Evolutionary conservation across 208 protist genomes (phyloP), one percentile per base, ranked within the genome.

Genomic region (Trypanosoma brucei): DNA sequence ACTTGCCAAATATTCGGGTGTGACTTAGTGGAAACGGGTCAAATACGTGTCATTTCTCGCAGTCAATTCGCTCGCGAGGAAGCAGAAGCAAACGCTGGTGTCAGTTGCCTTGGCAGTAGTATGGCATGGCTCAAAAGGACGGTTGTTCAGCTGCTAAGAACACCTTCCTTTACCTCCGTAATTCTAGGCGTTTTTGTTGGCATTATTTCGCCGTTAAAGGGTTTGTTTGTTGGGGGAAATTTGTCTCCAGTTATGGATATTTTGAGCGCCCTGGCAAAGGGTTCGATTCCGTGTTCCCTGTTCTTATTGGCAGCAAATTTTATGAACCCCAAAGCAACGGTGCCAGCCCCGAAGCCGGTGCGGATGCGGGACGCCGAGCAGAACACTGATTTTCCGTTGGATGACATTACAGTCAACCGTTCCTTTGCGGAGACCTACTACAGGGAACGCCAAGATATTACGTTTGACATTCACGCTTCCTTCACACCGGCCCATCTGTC

Each of bases 251-350:
- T 91, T 30, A 88, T 82, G 73, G 80, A 88, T 44, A 68, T 78
- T 22, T 71, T 85, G 30, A 59, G 55, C 33, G 60, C 91, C 3
- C 53, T 94, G 1, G 73, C 76, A 42, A 66, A 81, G 33, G 84
- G 84, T 30, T 83, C 72, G 34, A 84, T 94, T 40, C 88, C 88
- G 14, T 55, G 76, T 33, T 82, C 84, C n/a, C 67, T 94, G 64
- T 72, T 94, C 59, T 71, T 94, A 63, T 70, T 94, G 42, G 88
- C 84, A 22, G 60, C 78, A 2, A 89, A 88, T 65, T 72, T 94
- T 1, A 70, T 74, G 33, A 76, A 75, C 33, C 75, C 76, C 7
- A n/a, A 59, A 48, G 38, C 33, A 13, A 3, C 38, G 44, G 36
- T 40, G 55, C 42, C 3, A 46, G 22, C 2, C 55, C 39, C 3